Base-by-base conservation (phyloP, 2,329 filamentous ascomycete genomes). In the Elsinoe perseae region DNA sequence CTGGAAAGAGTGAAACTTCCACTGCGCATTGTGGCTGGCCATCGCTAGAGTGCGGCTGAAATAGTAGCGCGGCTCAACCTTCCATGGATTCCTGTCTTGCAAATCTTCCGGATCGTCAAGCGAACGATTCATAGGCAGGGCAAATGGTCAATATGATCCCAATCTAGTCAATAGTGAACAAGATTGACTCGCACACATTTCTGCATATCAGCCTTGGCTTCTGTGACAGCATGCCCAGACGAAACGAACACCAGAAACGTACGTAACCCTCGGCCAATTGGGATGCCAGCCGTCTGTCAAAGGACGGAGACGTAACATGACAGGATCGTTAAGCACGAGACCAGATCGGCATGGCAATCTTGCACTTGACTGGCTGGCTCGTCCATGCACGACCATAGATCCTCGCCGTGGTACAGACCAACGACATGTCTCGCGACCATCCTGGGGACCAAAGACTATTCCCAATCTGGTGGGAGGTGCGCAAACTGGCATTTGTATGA, bases 1-100 rank as follows among this genome's bases (percentile, higher is more conserved):
- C 40, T 25, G 32, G 23, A 25, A 44, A 27, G 40, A 25, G 40
- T 44, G 23, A 25, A 44, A 25, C 14, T 32, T 28, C 28, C 25
- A 32, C 44, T 50, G 44, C 44, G 44, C 12, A 50, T 50, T 50
- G 44, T 50, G 44, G 44, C 44, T 50, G 25, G 44, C 21, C 23
- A 28, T 30, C 23, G 9, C 43, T 48, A 48, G 23, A 18, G 8
- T 28, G 23, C 43, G 43, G 43, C 43, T 48, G 43, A 48, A 50
- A 18, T 12, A 30, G 23, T 18, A 7, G 25, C 18, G 25, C 44
- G 44, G 44, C 21, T 50, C 28, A 18, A 50, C 44, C 44, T 50
- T 50, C 44, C 44, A 50, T 28, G 44, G 44, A 25, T 32, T 30
- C n/a, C 23, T 50, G 14, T 50, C 44, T n/a, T 25, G 27, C 21